A percentile compares a stretch with the other conserved stretches of the same genome.
phyloP scores from a whole-genome alignment of 352 stramenopile genomes.

The Sclerospora graminicola region DNA sequence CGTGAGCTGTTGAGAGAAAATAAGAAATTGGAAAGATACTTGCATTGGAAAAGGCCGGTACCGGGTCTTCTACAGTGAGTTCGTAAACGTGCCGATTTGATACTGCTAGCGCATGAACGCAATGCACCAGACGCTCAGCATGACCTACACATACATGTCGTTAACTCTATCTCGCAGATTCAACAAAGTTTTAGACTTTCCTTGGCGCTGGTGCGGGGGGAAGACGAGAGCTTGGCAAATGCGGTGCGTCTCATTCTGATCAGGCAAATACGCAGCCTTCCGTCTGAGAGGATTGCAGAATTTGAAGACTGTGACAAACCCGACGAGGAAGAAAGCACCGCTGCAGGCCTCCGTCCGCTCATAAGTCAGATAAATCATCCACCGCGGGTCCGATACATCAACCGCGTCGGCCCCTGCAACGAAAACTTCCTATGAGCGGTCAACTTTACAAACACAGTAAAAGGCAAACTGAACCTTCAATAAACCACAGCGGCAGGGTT shows the following conservation, averaged over 20 bases:
- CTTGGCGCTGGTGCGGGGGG: conserved; percentile 68
- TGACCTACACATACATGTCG: conserved; percentile 30
- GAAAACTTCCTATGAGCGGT: neutral
- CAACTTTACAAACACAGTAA: neutral
- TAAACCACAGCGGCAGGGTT: conserved; percentile 72
- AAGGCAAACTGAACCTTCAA: conserved; percentile 41
- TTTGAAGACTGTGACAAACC: conserved; percentile 77
- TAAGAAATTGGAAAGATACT: too few species aligned
- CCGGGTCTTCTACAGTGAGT: conserved; percentile 77
- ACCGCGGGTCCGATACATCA: conserved; percentile 62
- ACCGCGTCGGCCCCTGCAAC: conserved; percentile 50
- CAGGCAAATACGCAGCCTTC: conserved; percentile 25
- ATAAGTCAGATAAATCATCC: conserved; percentile 74
- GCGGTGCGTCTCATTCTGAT: conserved; percentile 58
- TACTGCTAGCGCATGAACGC: conserved; percentile 45
- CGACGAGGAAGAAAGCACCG: too few species aligned
- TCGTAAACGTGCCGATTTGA: conserved; percentile 56
- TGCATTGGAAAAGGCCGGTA: too few species aligned
- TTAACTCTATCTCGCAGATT: neutral
- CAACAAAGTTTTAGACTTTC: conserved; percentile 1
- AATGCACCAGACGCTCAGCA: conserved; percentile 59
- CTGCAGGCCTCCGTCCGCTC: conserved; percentile 23
- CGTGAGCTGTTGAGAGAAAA: neutral
- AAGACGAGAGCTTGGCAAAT: conserved; percentile 82
- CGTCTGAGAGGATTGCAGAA: conserved; percentile 68